phyloP scores from a whole-genome alignment of 192 early-diverging fungal species.

The Coemansia sp. region DNA sequence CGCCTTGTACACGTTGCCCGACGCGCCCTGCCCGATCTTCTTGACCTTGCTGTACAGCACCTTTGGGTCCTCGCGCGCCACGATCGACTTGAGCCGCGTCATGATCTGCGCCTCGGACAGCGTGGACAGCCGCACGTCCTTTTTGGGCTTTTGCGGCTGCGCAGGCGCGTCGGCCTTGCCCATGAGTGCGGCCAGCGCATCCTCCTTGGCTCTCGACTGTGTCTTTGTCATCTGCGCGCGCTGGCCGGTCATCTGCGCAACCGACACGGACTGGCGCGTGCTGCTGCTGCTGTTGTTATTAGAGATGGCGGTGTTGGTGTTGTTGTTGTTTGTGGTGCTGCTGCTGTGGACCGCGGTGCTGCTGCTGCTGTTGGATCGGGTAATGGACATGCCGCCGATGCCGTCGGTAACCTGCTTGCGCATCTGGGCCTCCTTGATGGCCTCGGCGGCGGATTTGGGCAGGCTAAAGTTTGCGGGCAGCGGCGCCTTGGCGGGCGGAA shows the following conservation, averaged over 20 bases:
- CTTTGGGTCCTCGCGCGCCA: conserved; percentile 89
- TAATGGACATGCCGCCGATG: conserved; percentile 48
- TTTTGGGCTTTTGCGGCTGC: conserved; percentile 56
- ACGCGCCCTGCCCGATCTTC: conserved; percentile 97
- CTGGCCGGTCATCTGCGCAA: neutral
- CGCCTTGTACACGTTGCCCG: conserved; percentile 97
- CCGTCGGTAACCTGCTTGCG: conserved; percentile 47
- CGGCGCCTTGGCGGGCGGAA: conserved; percentile 45
- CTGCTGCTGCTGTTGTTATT: conserved; percentile 7
- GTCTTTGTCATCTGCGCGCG: conserved; percentile 49
- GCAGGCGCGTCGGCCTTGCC: conserved; percentile 47
- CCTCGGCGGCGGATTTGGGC: conserved; percentile 46
- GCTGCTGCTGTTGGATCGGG: conserved; percentile 29
- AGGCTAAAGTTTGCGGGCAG: conserved; percentile 41
- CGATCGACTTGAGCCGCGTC: conserved; percentile 86
- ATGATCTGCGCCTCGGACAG: conserved; percentile 94
- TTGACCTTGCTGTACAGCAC: conserved; percentile 89
- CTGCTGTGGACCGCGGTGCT: conserved; percentile 14
- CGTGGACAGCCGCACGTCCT: conserved; percentile 80
- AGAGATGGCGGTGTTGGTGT: conserved; percentile 9
- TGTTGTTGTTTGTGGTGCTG: conserved; percentile 3
- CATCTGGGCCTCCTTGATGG: conserved; percentile 52
- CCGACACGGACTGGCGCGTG: conserved; percentile 1
- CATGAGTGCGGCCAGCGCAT: conserved; percentile 53
- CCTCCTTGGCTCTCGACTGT: conserved; percentile 54